Conservation (phyloP, 192 early-diverging fungal genomes). For the Coemansia sp. region DNA sequence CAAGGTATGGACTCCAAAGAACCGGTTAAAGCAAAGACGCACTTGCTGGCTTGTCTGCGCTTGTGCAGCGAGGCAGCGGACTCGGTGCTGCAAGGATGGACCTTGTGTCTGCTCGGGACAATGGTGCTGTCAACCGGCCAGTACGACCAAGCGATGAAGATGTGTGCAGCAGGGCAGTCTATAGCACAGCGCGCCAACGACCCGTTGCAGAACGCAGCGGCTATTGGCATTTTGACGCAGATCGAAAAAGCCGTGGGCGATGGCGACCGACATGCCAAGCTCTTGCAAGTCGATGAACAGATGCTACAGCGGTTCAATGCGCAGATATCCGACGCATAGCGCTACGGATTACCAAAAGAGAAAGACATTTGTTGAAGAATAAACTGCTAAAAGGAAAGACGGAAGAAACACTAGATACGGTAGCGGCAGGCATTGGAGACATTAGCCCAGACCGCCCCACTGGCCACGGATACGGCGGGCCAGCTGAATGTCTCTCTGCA, state of each 20-base stretch:
- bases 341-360: not conserved
- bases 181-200: slow-evolving; percentile 44
- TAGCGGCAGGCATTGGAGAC: not conserved
- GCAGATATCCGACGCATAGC: slow-evolving; percentile 14
- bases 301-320: slow-evolving; percentile 35
- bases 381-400: not conserved
- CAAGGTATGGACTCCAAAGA: slow-evolving; percentile 29
- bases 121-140: slow-evolving; percentile 43
- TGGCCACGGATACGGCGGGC: slow-evolving; percentile 63
- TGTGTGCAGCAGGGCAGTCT: slow-evolving; percentile 40
- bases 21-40: slow-evolving; percentile 44
- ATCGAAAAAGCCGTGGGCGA: slow-evolving; percentile 45
- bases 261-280: slow-evolving; percentile 29
- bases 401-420: slow-evolving; percentile 6
- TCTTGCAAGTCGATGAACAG: slow-evolving; percentile 31
- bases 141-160: slow-evolving; percentile 50
- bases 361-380: not conserved
- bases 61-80: slow-evolving; percentile 27
- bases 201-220: slow-evolving; percentile 48
- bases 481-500: slow-evolving; percentile 90
- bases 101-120: slow-evolving; percentile 37
- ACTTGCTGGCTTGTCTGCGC: slow-evolving; percentile 34
- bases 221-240: slow-evolving; percentile 40
- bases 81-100: slow-evolving; percentile 41
- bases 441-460: slow-evolving; percentile 67